These are phyloP conservation scores for Orbilia blumenaviensis DNA, from an alignment of 2,329 filamentous ascomycete genomes.

Conservation along the genomic window DNA sequence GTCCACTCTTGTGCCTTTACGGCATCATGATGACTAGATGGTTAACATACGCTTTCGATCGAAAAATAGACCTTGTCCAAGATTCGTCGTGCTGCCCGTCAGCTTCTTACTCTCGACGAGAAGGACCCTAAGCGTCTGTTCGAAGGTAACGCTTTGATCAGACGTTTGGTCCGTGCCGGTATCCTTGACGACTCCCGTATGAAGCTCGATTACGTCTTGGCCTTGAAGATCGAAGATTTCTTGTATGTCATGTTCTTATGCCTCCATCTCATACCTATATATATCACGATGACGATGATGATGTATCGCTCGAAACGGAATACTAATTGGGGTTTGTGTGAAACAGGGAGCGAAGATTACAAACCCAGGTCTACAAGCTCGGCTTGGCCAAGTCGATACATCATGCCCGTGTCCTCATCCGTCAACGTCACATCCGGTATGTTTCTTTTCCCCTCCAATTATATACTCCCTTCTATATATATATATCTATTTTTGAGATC, in stretches of 20 bases:
- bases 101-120: constrained; percentile 99
- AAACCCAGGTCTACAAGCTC: constrained; percentile 99
- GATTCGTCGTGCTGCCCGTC: constrained; percentile 99
- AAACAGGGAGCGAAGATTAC: constrained; percentile 67
- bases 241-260: constrained; percentile 72
- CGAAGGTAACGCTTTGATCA: constrained; percentile 99
- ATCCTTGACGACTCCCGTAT: constrained; percentile 99
- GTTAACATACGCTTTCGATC: constrained; percentile 40
- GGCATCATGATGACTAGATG: constrained; percentile 54
- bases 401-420: constrained; percentile 99
- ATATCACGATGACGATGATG: too few relatives aligned
- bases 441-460: constrained; percentile 62
- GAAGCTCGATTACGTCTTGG: constrained; percentile 99
- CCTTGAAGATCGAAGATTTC: constrained; percentile 99
- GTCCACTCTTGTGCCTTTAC: constrained; percentile 54
- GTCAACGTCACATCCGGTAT: constrained; percentile 91
- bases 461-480: constrained; percentile 54
- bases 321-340: constrained; percentile 1
- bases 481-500: not conserved
- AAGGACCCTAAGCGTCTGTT: constrained; percentile 99
- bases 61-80: constrained; percentile 82
- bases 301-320: not conserved
- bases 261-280: too few relatives aligned
- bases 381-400: constrained; percentile 99
- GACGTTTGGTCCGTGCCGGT: constrained; percentile 99